These are phyloP conservation scores for Penicillium alfredii DNA, from an alignment of 495 filamentous ascomycete genomes.

Conservation along the genomic window DNA sequence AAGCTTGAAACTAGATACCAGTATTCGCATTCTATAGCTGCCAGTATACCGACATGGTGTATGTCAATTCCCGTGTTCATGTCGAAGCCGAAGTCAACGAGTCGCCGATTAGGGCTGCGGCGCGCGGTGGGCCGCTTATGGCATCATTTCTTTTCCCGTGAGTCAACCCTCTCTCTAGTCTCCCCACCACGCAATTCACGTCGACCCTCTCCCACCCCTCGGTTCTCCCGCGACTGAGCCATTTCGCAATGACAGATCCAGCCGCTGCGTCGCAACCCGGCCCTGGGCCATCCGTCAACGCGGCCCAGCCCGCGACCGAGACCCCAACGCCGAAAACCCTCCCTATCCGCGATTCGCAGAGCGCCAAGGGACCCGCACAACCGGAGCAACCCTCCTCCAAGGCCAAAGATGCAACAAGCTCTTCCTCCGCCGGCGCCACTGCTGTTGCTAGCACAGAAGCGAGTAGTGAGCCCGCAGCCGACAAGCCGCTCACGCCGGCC, in stretches of 20 bases:
- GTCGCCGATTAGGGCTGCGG: conserved; percentile 22
- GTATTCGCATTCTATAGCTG: too few relatives aligned
- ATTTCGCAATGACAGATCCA: conserved; percentile 22
- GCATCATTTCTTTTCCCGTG: conserved; percentile 35
- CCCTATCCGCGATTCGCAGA: conserved; percentile 25
- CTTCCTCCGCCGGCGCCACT: conserved; percentile 5
- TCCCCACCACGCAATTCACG: conserved; percentile 29
- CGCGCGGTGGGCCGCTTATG: conserved; percentile 30
- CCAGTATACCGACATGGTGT: too few relatives aligned
- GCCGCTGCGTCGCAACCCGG: conserved; percentile 12
- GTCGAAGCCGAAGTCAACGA: background rate
- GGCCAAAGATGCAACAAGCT: conserved; percentile 20
- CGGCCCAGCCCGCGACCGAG: too few relatives aligned
- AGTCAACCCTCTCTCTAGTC: conserved; percentile 28
- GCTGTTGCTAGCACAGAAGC: conserved; percentile 10
- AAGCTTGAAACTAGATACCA: too few relatives aligned
- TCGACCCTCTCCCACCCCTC: conserved; percentile 12
- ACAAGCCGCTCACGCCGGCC: conserved; percentile 53
- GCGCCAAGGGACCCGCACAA: conserved; percentile 24
- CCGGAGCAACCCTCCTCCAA: conserved; percentile 27
- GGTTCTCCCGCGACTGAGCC: conserved; percentile 28
- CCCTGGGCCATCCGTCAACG: too few relatives aligned
- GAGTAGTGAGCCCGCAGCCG: too few relatives aligned
- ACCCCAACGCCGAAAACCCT: conserved; percentile 16
- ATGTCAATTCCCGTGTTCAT: background rate